Conservation (phyloP, 495 filamentous ascomycete genomes). For the Lepidopterella palustris region DNA sequence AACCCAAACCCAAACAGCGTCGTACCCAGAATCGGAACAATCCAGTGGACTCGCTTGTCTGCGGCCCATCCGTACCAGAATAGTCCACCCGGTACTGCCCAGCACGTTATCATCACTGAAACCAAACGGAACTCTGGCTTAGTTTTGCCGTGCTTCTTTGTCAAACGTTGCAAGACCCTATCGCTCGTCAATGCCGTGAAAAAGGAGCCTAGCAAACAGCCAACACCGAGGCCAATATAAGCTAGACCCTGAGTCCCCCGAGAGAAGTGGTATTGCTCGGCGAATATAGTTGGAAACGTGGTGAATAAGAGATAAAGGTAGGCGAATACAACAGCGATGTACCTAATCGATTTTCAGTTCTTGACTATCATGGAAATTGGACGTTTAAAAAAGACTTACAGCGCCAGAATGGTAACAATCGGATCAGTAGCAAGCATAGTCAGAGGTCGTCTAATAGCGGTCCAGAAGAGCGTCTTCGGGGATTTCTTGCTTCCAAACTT, state of each 20-base stretch:
- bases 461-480: conserved; percentile 31
- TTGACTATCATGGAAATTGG: background rate
- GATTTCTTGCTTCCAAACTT: conserved; percentile 25
- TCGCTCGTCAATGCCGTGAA: conserved; percentile 3
- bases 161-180: background rate
- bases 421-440: background rate
- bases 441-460: background rate
- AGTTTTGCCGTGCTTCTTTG: background rate
- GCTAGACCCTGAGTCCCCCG: conserved; percentile 1
- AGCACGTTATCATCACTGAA: background rate
- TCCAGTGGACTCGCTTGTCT: conserved; percentile 25
- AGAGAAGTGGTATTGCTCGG: conserved; percentile 3
- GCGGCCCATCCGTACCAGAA: conserved; percentile 32
- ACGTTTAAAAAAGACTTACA: background rate
- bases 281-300: conserved; percentile 3
- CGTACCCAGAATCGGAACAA: conserved; percentile 23
- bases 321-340: conserved; percentile 3
- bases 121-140: conserved; percentile 28
- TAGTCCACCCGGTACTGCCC: conserved; percentile 2
- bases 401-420: background rate
- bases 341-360: background rate
- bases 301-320: conserved; percentile 8
- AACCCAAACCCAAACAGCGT: conserved; percentile 47
- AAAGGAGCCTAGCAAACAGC: conserved; percentile 4
- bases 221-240: conserved; percentile 8